A percentile compares a stretch with the other conserved stretches of the same genome.
These are phyloP conservation scores for Cytidiella melzeri DNA, from an alignment of 768 basidiomycete genomes.

Conservation along the genomic window DNA sequence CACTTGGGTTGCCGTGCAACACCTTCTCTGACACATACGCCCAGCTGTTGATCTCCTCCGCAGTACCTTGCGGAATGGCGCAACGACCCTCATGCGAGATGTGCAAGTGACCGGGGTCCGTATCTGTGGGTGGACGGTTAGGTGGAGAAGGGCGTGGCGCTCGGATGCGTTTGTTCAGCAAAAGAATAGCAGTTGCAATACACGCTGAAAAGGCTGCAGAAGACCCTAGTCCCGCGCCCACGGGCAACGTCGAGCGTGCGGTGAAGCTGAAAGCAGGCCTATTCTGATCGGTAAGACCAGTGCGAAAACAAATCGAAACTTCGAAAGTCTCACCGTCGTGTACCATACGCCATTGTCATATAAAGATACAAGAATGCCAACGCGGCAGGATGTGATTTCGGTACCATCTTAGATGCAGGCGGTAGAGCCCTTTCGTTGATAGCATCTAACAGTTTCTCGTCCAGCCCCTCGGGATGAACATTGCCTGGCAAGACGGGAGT, in stretches of 20 bases:
- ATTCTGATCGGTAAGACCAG: neutral
- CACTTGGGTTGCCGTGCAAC: conserved; percentile 94
- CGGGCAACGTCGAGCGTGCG: conserved; percentile 83
- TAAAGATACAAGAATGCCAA: conserved; percentile 92
- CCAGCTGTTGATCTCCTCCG: conserved; percentile 85
- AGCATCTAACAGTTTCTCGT: conserved; percentile 66
- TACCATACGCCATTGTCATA: conserved; percentile 57
- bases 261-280: conserved; percentile 79
- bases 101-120: conserved; percentile 49
- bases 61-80: conserved; percentile 54
- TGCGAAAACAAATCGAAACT: conserved; percentile 6
- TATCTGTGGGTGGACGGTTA: conserved; percentile 25
- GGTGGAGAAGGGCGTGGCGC: conserved; percentile 46
- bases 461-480: conserved; percentile 59
- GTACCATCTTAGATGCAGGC: conserved; percentile 22
- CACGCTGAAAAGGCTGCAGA: conserved; percentile 95
- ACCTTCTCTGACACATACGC: conserved; percentile 96
- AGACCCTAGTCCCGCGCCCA: conserved; percentile 94
- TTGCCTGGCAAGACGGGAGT: conserved; percentile 45
- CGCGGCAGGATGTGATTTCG: conserved; percentile 40
- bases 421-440: conserved; percentile 46
- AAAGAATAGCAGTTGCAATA: conserved; percentile 70
- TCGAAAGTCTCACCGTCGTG: neutral
- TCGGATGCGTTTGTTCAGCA: conserved; percentile 64
- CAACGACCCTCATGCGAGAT: conserved; percentile 60